Percentiles rank a stretch among this genome's conserved stretches.
These are phyloP conservation scores for Trypanosoma theileri DNA, from an alignment of 208 protist genomes.

Conservation along the genomic window DNA sequence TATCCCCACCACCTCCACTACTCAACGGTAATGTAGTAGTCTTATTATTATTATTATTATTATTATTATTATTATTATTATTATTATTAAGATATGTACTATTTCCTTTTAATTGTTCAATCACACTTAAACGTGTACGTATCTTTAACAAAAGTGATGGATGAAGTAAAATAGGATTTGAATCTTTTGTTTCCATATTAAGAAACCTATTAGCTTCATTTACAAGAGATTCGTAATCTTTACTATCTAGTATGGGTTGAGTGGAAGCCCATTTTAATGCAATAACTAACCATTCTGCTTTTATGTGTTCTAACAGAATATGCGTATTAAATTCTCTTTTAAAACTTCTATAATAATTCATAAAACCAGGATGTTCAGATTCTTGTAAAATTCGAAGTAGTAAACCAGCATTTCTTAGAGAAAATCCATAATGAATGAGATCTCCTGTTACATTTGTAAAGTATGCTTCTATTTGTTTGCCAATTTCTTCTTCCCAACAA, in stretches of 20 bases:
- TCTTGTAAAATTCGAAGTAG: constrained; percentile 74
- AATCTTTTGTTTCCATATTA: background rate
- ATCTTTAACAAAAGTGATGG: constrained; percentile 15
- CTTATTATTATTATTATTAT: too few species aligned
- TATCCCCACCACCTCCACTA: too few species aligned
- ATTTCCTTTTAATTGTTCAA: constrained; percentile 19
- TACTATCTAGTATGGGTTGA: constrained; percentile 4
- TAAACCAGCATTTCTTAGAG: constrained; percentile 54
- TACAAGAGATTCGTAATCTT: constrained; percentile 23
- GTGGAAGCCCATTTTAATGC: constrained; percentile 27
- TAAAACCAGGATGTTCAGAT: constrained; percentile 55
- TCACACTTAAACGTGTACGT: background rate
- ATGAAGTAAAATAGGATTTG: background rate
- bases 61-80: too few species aligned
- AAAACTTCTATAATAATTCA: constrained; percentile 64
- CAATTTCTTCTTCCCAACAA: constrained; percentile 44
- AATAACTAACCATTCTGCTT: constrained; percentile 25
- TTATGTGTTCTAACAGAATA: background rate
- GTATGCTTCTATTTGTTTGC: constrained; percentile 29
- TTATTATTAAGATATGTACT: too few species aligned
- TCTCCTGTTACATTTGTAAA: constrained; percentile 8
- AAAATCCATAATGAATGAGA: constrained; percentile 28
- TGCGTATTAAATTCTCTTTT: constrained; percentile 14
- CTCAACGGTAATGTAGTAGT: background rate
- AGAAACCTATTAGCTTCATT: constrained; percentile 19